Base-by-base conservation (phyloP, 2,329 filamentous ascomycete species). In the Orbilia oligospora region DNA sequence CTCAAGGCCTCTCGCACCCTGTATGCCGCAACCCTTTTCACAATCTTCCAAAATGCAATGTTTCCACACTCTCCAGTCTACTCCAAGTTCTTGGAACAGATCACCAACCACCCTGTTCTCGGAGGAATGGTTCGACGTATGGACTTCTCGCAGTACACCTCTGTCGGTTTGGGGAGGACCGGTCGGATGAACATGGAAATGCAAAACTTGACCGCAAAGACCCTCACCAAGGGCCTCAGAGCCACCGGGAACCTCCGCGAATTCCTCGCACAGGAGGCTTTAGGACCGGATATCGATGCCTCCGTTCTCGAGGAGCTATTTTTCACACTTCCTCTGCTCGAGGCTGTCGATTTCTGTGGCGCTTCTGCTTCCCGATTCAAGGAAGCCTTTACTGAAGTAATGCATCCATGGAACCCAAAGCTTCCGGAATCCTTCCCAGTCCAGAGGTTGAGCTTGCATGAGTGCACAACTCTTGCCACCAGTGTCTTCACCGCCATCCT, bases 91-190 rank as follows among this genome's bases (percentile, higher is more conserved):
- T 88, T 94, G 61, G 87, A 87, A 73, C 92, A 93, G 82, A 87
- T 95, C 80, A 86, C 87, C 55, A 86, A 88, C 75, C 90, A 94
- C 83, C 89, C 90, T 1, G 87, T 90, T 8, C 87, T 94, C 68
- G 93, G 92, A 55, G 91, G 90, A 48, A 90, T 94, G 81, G 92
- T 95, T 53, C 90, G 91, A 73, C 91, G 93, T 64, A 86, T 95
- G 55, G 93, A 96, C 85, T 94, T 96, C 82, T 94, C 92, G 80
- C 92, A 94, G 86, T 94, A 94, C 85, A 94, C 93, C 83, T 92
- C 92, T 22, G 90, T 91, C 69, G 91, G 91, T 70, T 87, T 93
- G 80, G 93, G 94, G 83, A 89, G 89, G 78, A 93, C 91, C 16
- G 91, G 90, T 81, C 90, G 90, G 83, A 91, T 93, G 87, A 91